These are phyloP conservation scores for Ceratocystis ficicola DNA, from an alignment of 2,329 filamentous ascomycete species.

Conservation along the genomic window DNA sequence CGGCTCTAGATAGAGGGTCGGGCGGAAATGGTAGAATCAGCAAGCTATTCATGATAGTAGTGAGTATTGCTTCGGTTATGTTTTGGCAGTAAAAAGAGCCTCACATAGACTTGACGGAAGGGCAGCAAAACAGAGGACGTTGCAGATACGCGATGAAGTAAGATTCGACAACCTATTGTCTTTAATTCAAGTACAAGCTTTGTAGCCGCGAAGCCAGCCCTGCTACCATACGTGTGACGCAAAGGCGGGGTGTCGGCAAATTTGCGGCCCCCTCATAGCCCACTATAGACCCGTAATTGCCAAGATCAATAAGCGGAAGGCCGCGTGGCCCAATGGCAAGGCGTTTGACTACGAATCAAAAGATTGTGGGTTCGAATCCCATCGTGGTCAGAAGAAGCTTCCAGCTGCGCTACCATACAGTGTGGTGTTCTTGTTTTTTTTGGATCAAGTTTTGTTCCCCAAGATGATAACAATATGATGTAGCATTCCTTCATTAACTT, in stretches of 20 bases:
- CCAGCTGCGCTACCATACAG: no score
- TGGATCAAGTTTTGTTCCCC: no score
- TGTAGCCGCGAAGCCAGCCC: neutral
- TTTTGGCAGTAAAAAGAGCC: neutral
- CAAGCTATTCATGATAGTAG: constrained; percentile 27
- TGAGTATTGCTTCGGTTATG: neutral
- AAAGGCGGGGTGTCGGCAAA: neutral
- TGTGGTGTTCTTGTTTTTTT: fast-evolving
- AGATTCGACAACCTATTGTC: no score
- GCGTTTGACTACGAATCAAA: constrained; percentile 19
- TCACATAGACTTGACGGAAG: neutral
- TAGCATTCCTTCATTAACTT: neutral
- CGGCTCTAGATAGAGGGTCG: constrained; percentile 38
- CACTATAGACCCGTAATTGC: neutral
- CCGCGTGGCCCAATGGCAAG: constrained; percentile 18
- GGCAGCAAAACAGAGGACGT: neutral
- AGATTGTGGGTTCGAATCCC: constrained; percentile 18
- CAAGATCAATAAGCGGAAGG: constrained; percentile 9
- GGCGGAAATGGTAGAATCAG: constrained; percentile 55
- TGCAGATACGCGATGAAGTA: no score
- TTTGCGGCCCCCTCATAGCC: neutral
- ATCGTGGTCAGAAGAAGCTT: constrained; percentile 9
- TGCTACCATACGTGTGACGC: neutral
- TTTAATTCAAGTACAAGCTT: no score
- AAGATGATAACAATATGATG: neutral